Evolutionary conservation across 371 early-diverging fungal genomes (phyloP), one percentile per base, ranked within the genome.

Genomic region (Homolaphlyctis polyrhiza): DNA sequence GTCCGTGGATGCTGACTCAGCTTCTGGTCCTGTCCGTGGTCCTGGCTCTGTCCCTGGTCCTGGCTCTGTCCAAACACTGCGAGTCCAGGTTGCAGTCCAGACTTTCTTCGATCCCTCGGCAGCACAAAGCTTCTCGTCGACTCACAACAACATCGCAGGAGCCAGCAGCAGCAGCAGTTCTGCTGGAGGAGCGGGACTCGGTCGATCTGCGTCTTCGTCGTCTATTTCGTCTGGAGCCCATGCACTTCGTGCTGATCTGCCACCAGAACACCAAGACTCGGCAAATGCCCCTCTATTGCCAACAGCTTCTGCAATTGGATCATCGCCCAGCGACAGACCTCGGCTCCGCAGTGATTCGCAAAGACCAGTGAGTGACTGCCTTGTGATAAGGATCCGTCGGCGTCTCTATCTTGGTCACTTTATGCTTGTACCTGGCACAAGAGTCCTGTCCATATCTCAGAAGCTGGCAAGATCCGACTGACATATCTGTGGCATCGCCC

Each of bases 271-370:
- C n/a, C n/a, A n/a, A n/a, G n/a, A n/a, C n/a, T 13, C 32, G 25
- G 58, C 4, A 13, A 5, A 32, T 13, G 62, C n/a, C 0, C 57
- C 48, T 0, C 50, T 51, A 27, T 27, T 51, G 25, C 52, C 52
- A 51, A 51, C 52, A n/a, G 52, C 52, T 14, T 51, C 52, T 6
- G 11, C 52, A 14, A 27, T 51, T 35, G 36, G 29, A 25, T 13
- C 28, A n/a, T 6, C 43, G 16, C 23, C 18, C 39, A 45, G 18
- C 48, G 60, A 59, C 8, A 6, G 11, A 50, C 50, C 11, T 18
- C 27, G 66, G 27, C 45, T 58, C 5, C 52, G 32, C n/a, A 28
- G 57, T 33, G 59, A n/a, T 25, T 47, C 27, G 25, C 52, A 51
- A n/a, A 6, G 52, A n/a, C 52, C 52, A n/a, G 52, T 51, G 39